A percentile compares a stretch with the other conserved stretches of the same genome.
phyloP scores from a whole-genome alignment of 2,329 filamentous ascomycete genomes.

The Bipolaris cookei region DNA sequence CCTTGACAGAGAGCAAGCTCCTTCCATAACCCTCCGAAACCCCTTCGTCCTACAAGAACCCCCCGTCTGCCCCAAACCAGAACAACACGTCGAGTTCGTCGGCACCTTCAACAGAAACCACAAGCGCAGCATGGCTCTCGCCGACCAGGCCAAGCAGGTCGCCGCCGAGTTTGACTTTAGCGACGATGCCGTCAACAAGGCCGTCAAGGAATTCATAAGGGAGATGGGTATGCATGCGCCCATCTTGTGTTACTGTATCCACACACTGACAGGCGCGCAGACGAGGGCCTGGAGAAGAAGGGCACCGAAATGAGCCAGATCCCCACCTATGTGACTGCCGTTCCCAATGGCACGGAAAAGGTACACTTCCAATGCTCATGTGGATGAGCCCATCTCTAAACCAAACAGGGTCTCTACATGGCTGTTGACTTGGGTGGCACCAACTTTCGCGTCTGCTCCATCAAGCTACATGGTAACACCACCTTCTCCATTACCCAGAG shows the following conservation, averaged over 20 bases:
- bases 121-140: constrained; percentile 58
- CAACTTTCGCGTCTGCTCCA: constrained; percentile 97
- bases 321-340: constrained; percentile 92
- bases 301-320: constrained; percentile 91
- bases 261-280: constrained; percentile 54
- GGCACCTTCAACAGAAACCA: constrained; percentile 47
- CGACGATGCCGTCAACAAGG: constrained; percentile 76
- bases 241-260: not conserved
- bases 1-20: constrained; percentile 32
- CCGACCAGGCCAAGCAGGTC: constrained; percentile 77
- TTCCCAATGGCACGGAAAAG: constrained; percentile 98
- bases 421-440: constrained; percentile 98
- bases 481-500: constrained; percentile 93
- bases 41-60: constrained; percentile 35
- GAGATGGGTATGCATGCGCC: constrained; percentile 70
- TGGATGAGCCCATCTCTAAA: not conserved
- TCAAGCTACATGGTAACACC: constrained; percentile 89
- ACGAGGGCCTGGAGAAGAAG: constrained; percentile 79
- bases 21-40: constrained; percentile 33
- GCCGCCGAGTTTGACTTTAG: constrained; percentile 86
- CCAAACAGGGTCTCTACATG: constrained; percentile 81
- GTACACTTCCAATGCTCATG: constrained; percentile 70
- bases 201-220: constrained; percentile 82
- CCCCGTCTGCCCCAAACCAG: constrained; percentile 38
- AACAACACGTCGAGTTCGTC: constrained; percentile 35